Base-by-base conservation (phyloP, 1,284 basidiomycete species). In the Lentinula novae-zelandiae region DNA sequence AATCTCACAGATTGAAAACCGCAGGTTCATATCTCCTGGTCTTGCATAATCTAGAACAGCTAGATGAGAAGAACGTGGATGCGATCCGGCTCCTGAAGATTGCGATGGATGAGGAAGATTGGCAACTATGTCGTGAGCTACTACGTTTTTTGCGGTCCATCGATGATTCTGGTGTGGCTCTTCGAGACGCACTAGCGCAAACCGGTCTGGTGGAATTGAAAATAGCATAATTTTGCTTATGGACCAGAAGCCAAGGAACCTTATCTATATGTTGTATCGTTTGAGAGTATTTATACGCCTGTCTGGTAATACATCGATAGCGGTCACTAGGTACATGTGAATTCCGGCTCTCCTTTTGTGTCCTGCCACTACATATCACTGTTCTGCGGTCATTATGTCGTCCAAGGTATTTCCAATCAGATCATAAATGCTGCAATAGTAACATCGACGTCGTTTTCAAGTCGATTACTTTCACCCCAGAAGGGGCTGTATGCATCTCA, bases 21-120 rank as follows among this genome's bases (percentile, higher is more conserved):
- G 97, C 97, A 0, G 93, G 89, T 0, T 95, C 93, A 13, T 98
- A 98, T 73, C 81, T 99, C 8, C 81, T 99, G 33, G 94, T 99
- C 2, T 76, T 99, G 61, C 96, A 99, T 72, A 95, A 92, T 64
- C 80, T 98, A 53, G 95, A 98, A 69, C 91, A 95, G 64, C 77
- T 93, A 53, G 92, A 95, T 64, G 90, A 89, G 71, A 84, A 86
- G 63, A 86, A 86, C 66, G 81, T 82, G 50, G 93, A 96, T 66
- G 93, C 89, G 1, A 83, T 94, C 31, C 82, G 90, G 33, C 76
- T 97, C 17, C 75, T 98, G 55, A 83, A 83, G 52, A 83, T 82
- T 62, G 93, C 94, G 3, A 79, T 93, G 27, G 81, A 83, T 4
- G 84, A 81, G 2, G 83, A 90, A 65, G 93, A 92, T 57, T 91